Percentiles rank a stretch among this genome's conserved stretches.
Evolutionary conservation across 2,329 filamentous ascomycete genomes (phyloP).

Genomic region (Botrytis porri): DNA sequence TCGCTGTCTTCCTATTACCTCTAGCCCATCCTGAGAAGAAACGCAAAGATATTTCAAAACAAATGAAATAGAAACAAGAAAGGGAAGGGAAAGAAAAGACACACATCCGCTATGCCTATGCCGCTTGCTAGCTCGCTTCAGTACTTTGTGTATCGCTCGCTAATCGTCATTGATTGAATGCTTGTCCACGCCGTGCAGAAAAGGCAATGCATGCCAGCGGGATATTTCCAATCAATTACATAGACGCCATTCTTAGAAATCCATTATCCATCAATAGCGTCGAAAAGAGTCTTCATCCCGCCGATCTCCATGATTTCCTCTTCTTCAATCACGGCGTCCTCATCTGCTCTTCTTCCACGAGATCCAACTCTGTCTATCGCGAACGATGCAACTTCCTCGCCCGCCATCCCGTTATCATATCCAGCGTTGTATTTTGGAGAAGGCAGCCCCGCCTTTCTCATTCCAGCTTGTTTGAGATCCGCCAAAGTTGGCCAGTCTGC

Average conservation of each 20-base stretch:
- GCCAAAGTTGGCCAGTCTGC: conserved; percentile 6
- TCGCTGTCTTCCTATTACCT: background rate
- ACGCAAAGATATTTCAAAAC: background rate
- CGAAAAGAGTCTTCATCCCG: background rate
- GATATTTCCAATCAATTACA: background rate
- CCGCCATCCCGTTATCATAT: background rate
- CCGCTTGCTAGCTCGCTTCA: background rate
- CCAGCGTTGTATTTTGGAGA: background rate
- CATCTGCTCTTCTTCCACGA: background rate
- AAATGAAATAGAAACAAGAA: background rate
- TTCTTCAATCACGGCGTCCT: background rate
- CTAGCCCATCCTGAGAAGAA: background rate
- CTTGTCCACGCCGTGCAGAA: background rate
- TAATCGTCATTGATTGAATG: background rate
- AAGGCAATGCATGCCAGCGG: background rate
- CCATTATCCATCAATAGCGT: background rate
- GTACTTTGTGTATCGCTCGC: background rate
- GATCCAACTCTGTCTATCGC: background rate
- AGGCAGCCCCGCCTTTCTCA: background rate
- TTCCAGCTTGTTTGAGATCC: conserved; percentile 5
- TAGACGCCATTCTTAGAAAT: too few species aligned
- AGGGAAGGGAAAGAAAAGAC: background rate
- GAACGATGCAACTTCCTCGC: background rate
- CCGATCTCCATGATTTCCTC: background rate
- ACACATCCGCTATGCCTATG: background rate